Evolutionary conservation across 805 yeast genomes (phyloP), one percentile per base, ranked within the genome.

Genomic region (Pachysolen tannophilus): DNA sequence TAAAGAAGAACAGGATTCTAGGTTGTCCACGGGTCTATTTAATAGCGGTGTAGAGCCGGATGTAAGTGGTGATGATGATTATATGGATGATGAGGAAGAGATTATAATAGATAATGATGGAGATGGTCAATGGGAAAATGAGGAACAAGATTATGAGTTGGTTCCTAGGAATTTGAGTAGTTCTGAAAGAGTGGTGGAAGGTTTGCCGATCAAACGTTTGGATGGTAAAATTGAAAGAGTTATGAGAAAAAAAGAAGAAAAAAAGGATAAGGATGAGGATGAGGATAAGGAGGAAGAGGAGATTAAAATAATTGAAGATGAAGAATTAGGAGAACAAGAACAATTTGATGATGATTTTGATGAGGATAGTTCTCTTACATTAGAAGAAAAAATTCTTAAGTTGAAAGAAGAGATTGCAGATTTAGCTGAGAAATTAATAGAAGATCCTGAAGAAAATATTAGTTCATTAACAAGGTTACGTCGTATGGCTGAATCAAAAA

Each of bases 391-490:
- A 37, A 61, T 84, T 18, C 46, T 67, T 6, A 69, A 72, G 38
- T 63, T 82, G 28, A 83, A 87, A 49, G 97, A 87, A 58, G 84
- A 82, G 37, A 72, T 92, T 28, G 95, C 97, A 0, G 76, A 72
- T 14, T 56, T 80, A 32, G 96, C 94, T 1, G 82, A 84, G 26
- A 70, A 71, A 28, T 59, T 90, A 24, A 76, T 76, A 48, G 94
- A 87, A 52, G 84, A 85, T 39, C 96, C 97, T 6, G 97, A 92
- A 55, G 95, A 85, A 49, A 73, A 88, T 48, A 66, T 81, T 6
- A 52, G 71, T 10, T 63, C 75, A 20, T 61, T 88, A 9, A 68
- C 82, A 2, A 73, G 88, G 51, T 64, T 83, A 33, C 62, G 83
- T 35, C 75, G 69, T 45, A 81, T 82, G 86, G 67, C 84, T 0